Base-by-base conservation (phyloP, 169 alveolate genomes). In the Plasmodium vinckei region DNA sequence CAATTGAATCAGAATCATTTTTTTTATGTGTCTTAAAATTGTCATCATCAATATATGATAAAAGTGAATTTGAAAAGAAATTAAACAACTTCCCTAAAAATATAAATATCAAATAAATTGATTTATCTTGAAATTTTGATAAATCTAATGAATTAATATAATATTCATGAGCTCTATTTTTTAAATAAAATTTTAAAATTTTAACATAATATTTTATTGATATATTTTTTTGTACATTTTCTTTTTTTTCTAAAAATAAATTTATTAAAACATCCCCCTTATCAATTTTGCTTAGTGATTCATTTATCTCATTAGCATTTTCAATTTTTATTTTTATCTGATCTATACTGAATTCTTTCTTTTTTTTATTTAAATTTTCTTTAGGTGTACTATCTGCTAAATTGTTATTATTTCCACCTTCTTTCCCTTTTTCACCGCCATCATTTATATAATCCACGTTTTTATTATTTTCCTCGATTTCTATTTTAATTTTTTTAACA, bases 151-250 rank as follows among this genome's bases (percentile, higher is more conserved):
- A 67, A 61, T 67, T 67, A 1, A 82, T 56, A 9, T 47, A 44
- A 82, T 82, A 82, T 9, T 23, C 75, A 67, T 82, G 54, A 7
- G 59, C 84, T 46, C 61, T 82, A 54, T 67, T 67, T 64, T 56
- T 70, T 82, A 82, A 54, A 47, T 67, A 68, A 82, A 53, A 82
- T 17, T 65, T 82, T 56, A 82, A 67, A 46, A 82, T 82, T 5
- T 56, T 82, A 5, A 67, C 44, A 59, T 67, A 82, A 70, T 82
- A 82, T 59, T 82, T 82, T 23, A n/a, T 82, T 39, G 90, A 82
- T 54, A 82, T 23, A 15, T 67, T 51, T 67, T 82, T 82, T 33
- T 33, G 42, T 33, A 33, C 7, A 10, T 42, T n/a, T 15, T 54
- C 54, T 27, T 56, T 47, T 25, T 46, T 63, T 82, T 61, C 47